A percentile compares a stretch with the other conserved stretches of the same genome.
These are phyloP conservation scores for Candida argentea DNA, from an alignment of 805 yeast species.

Conservation along the genomic window DNA sequence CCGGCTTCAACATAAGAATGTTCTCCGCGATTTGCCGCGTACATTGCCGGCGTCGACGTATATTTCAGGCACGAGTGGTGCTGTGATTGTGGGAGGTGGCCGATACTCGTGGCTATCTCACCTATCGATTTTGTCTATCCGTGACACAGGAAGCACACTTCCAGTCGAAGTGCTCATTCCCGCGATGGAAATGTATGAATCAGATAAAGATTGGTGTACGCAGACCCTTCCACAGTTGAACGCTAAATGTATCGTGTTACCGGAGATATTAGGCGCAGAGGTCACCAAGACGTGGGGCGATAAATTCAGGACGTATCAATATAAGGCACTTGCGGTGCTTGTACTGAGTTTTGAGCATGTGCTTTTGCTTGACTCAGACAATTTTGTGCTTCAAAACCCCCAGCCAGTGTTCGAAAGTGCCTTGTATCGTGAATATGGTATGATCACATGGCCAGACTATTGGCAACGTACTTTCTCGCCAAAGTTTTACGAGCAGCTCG, in stretches of 20 bases:
- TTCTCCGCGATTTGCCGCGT: slow-evolving; percentile 1
- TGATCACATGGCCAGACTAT: slow-evolving; percentile 14
- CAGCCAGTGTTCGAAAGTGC: slow-evolving; percentile 17
- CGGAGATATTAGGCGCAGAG: slow-evolving; percentile 19
- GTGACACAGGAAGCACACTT: slow-evolving; percentile 32
- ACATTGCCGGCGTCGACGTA: slow-evolving; percentile 2
- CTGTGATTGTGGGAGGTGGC: slow-evolving; percentile 36
- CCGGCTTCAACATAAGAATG: not conserved
- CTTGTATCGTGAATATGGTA: slow-evolving; percentile 7
- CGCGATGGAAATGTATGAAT: slow-evolving; percentile 22
- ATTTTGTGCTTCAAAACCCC: slow-evolving; percentile 33
- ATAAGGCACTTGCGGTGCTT: slow-evolving; percentile 34
- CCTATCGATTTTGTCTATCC: slow-evolving; percentile 28
- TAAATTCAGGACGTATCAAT: slow-evolving; percentile 23
- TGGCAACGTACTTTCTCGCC: slow-evolving; percentile 16
- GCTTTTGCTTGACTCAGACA: slow-evolving; percentile 38
- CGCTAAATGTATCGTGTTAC: slow-evolving; percentile 32
- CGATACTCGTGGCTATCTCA: slow-evolving; percentile 31
- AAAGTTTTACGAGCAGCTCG: slow-evolving; percentile 10
- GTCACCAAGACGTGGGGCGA: slow-evolving; percentile 7
- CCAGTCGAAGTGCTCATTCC: slow-evolving; percentile 39
- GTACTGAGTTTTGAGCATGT: slow-evolving; percentile 37
- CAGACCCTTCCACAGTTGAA: slow-evolving; percentile 27
- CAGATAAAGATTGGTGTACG: slow-evolving; percentile 30
- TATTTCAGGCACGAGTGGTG: slow-evolving; percentile 4